A percentile compares a stretch with the other conserved stretches of the same genome.
Evolutionary conservation across 495 filamentous ascomycete species (phyloP).

Genomic region (Tuber aestivum): DNA sequence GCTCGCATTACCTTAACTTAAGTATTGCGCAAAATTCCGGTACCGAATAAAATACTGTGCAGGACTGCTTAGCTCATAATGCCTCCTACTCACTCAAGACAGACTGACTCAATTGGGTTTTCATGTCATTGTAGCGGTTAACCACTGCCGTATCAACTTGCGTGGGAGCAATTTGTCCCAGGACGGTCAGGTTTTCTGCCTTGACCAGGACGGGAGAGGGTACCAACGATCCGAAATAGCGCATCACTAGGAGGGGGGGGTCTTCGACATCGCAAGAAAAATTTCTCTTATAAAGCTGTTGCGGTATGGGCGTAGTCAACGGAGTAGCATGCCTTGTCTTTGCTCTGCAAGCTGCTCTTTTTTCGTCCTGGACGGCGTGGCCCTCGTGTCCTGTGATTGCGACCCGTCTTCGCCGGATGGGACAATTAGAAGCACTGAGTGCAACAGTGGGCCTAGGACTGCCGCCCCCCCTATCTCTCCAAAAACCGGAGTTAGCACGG

Average conservation of each 20-base stretch:
- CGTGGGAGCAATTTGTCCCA: background rate
- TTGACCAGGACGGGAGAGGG: background rate
- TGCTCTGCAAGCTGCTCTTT: background rate
- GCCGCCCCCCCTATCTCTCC: background rate
- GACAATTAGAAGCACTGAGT: background rate
- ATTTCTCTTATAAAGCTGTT: background rate
- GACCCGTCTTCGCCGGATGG: background rate
- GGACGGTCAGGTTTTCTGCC: background rate
- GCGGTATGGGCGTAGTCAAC: background rate
- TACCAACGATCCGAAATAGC: background rate
- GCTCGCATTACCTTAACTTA: background rate
- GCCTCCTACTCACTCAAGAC: background rate
- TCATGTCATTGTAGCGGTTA: background rate
- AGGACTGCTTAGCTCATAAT: background rate
- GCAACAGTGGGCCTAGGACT: background rate
- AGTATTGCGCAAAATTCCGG: background rate
- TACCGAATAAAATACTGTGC: background rate
- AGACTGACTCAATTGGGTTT: background rate
- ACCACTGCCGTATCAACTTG: background rate
- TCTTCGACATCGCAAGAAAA: background rate
- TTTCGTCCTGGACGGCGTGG: background rate
- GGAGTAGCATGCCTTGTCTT: background rate
- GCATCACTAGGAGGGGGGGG: background rate
- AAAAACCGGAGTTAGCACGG: background rate
- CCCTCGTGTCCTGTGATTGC: no score